A percentile compares a stretch with the other conserved stretches of the same genome.
Conservation (phyloP, 1,139 yeast genomes). For the Yamadazyma mexicana region DNA sequence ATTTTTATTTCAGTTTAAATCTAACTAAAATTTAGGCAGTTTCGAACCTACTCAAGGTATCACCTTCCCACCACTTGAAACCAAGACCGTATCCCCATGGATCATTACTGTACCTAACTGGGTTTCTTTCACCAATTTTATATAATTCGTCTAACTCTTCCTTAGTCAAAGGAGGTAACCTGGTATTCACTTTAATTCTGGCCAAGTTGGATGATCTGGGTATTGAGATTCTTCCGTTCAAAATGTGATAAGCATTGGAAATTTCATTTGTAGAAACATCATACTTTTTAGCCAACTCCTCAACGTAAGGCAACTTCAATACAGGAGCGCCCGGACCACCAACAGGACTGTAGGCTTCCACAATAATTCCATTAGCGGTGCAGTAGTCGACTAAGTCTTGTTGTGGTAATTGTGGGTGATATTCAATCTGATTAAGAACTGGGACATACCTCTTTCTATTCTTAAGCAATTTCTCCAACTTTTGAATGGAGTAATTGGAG, state of each 20-base stretch:
- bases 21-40: background rate
- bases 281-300: conserved; percentile 41
- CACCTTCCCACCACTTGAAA: conserved; percentile 39
- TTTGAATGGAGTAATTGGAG: conserved; percentile 38
- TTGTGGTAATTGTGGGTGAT: conserved; percentile 48
- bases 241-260: conserved; percentile 38
- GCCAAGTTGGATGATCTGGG: conserved; percentile 42
- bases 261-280: conserved; percentile 34
- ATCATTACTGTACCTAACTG: conserved; percentile 35
- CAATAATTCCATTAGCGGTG: conserved; percentile 39
- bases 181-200: conserved; percentile 31
- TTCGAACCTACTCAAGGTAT: conserved; percentile 9
- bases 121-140: conserved; percentile 42
- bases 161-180: conserved; percentile 38
- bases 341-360: conserved; percentile 73
- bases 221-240: conserved; percentile 30
- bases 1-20: background rate
- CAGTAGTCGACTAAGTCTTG: conserved; percentile 37
- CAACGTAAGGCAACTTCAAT: conserved; percentile 31
- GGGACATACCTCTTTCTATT: conserved; percentile 29
- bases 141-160: conserved; percentile 46
- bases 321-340: conserved; percentile 63
- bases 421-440: conserved; percentile 44
- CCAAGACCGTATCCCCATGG: conserved; percentile 42
- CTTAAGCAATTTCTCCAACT: conserved; percentile 34